A percentile compares a stretch with the other conserved stretches of the same genome.
Conservation (phyloP, 169 alveolate genomes). For the Cryptosporidium felis region DNA sequence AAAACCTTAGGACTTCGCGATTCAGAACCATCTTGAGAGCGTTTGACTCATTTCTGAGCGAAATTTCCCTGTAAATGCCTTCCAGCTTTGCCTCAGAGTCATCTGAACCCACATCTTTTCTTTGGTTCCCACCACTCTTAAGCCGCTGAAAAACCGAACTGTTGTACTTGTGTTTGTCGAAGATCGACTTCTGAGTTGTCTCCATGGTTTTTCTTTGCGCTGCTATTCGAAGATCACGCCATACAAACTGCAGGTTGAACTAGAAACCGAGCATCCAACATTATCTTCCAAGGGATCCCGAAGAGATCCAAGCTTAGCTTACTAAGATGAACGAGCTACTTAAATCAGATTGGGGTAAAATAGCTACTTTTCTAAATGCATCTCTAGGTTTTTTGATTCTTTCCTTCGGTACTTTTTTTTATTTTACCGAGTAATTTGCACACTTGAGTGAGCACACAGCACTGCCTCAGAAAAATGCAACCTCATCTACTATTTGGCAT, state of each 20-base stretch:
- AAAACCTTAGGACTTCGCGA: neutral
- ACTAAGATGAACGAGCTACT: too few species aligned
- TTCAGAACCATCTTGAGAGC: neutral
- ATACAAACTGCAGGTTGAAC: too few species aligned
- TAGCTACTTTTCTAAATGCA: too few species aligned
- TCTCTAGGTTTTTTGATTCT: too few species aligned
- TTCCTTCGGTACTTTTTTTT: neutral
- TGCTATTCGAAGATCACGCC: too few species aligned
- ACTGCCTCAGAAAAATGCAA: neutral
- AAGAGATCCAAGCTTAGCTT: too few species aligned
- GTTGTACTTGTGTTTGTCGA: constrained; percentile 3
- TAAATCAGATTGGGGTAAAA: too few species aligned
- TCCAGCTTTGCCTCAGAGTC: neutral
- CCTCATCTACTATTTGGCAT: too few species aligned
- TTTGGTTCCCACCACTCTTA: neutral
- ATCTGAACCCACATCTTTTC: neutral
- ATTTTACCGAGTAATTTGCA: neutral
- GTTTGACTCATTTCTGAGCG: neutral
- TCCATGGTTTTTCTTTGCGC: too few species aligned
- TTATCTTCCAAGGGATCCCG: too few species aligned
- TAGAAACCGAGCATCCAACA: too few species aligned
- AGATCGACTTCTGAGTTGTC: neutral
- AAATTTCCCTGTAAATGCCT: neutral
- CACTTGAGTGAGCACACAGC: constrained; percentile 43
- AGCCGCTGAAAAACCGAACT: constrained; percentile 1